Conservation (phyloP, 805 yeast genomes). For the Sporopachydermia quercuum region DNA sequence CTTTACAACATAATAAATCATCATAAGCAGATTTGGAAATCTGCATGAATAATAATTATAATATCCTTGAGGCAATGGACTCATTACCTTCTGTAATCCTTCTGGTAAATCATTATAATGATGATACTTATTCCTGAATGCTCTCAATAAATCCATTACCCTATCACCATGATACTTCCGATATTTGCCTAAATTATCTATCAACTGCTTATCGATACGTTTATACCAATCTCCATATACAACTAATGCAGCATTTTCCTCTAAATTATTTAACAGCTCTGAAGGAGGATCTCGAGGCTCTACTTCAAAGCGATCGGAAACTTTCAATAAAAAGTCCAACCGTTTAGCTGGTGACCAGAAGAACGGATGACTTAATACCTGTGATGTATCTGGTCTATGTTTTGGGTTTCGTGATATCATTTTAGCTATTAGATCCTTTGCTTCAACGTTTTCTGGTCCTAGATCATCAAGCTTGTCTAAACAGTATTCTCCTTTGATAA, state of each 20-base stretch:
- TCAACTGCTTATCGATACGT: conserved; percentile 54
- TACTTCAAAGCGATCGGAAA: conserved; percentile 82
- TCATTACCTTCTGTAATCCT: conserved; percentile 46
- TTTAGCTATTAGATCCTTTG: conserved; percentile 49
- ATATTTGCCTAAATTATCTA: conserved; percentile 79
- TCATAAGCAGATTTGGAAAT: conserved; percentile 72
- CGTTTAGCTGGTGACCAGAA: conserved; percentile 71
- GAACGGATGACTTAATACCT: conserved; percentile 68
- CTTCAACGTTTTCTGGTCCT: conserved; percentile 36
- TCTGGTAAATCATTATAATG: conserved; percentile 84
- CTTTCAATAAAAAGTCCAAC: conserved; percentile 71
- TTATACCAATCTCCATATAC: conserved; percentile 65
- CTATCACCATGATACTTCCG: conserved; percentile 72
- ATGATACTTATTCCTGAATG: conserved; percentile 84
- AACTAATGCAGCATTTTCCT: conserved; percentile 26
- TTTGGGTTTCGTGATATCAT: conserved; percentile 64
- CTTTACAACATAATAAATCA: conserved; percentile 48
- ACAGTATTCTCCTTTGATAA: conserved; percentile 49
- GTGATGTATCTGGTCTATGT: conserved; percentile 53
- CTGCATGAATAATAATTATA: conserved; percentile 56
- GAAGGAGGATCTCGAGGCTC: conserved; percentile 74
- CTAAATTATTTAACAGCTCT: conserved; percentile 38
- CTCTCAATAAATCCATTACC: conserved; percentile 75
- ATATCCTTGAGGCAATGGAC: conserved; percentile 75
- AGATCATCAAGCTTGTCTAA: conserved; percentile 30